Conservation (phyloP, 116 monocot species). For the Papilionanthe hybrid region DNA sequence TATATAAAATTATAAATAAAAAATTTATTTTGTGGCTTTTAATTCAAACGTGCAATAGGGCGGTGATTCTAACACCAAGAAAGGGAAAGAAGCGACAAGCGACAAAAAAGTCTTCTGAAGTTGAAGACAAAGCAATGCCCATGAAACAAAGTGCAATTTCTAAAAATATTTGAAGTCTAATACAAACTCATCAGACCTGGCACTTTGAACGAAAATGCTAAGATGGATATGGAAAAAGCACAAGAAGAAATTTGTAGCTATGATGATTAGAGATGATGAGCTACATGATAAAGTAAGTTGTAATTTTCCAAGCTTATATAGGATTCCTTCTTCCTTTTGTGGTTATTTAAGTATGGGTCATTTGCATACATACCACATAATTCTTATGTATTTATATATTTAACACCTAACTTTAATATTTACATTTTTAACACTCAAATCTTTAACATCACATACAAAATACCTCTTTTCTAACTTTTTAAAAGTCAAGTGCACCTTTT, state of each 20-base stretch:
- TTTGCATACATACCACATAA: too few species aligned
- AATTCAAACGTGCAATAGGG: background rate
- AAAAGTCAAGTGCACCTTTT: too few species aligned
- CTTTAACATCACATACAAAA: too few species aligned
- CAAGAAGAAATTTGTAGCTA: constrained; percentile 38
- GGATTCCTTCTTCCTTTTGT: background rate
- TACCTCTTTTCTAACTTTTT: too few species aligned
- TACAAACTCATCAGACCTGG: constrained; percentile 13
- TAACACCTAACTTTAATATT: too few species aligned
- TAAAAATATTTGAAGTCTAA: constrained; percentile 14
- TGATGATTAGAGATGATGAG: constrained; percentile 35
- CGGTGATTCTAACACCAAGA: constrained; percentile 13
- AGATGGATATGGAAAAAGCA: constrained; percentile 16
- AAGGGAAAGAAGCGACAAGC: constrained; percentile 1
- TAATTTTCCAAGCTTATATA: background rate
- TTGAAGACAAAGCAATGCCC: background rate
- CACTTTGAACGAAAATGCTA: constrained; percentile 10
- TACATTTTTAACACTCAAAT: too few species aligned
- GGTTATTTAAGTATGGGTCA: background rate
- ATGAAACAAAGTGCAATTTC: background rate
- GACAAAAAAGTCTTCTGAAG: background rate
- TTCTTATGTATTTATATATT: too few species aligned
- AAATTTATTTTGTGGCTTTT: background rate
- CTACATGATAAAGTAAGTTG: constrained; percentile 19
- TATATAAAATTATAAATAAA: background rate